Percentiles rank a stretch among this genome's conserved stretches.
phyloP scores from a whole-genome alignment of 768 basidiomycete species.

The Kwoniella pini region DNA sequence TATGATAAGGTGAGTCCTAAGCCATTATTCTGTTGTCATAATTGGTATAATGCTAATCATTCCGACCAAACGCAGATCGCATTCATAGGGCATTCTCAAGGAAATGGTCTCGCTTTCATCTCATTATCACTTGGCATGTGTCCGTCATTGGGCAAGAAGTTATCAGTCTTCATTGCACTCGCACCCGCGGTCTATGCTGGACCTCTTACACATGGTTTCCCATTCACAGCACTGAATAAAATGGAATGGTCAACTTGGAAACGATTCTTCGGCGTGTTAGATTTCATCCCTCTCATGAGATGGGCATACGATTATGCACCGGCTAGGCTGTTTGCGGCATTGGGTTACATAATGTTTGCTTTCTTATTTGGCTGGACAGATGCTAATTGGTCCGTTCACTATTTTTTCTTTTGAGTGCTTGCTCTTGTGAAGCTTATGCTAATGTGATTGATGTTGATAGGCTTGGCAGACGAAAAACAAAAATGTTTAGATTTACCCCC shows the following conservation, averaged over 20 bases:
- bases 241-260: conserved; percentile 60
- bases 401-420: no score
- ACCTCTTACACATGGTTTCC: conserved; percentile 59
- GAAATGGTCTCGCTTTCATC: conserved; percentile 60
- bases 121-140: conserved; percentile 60
- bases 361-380: conserved; percentile 61
- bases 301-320: conserved; percentile 58
- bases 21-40: not conserved
- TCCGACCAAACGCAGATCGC: conserved; percentile 52
- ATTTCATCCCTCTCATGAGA: conserved; percentile 61
- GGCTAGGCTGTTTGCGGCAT: conserved; percentile 56
- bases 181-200: conserved; percentile 61
- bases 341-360: conserved; percentile 57
- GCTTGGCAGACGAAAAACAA: conserved; percentile 59
- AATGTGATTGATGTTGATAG: conserved; percentile 20
- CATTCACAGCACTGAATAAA: conserved; percentile 57
- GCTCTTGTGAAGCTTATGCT: not conserved
- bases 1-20: conserved; percentile 55
- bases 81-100: conserved; percentile 61
- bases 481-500: conserved; percentile 62
- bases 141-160: conserved; percentile 58
- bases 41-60: not conserved
- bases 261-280: conserved; percentile 59
- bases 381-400: conserved; percentile 60
- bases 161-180: conserved; percentile 59